Conservation (phyloP, 2,329 filamentous ascomycete species). For the Elsinoe ampelina region DNA sequence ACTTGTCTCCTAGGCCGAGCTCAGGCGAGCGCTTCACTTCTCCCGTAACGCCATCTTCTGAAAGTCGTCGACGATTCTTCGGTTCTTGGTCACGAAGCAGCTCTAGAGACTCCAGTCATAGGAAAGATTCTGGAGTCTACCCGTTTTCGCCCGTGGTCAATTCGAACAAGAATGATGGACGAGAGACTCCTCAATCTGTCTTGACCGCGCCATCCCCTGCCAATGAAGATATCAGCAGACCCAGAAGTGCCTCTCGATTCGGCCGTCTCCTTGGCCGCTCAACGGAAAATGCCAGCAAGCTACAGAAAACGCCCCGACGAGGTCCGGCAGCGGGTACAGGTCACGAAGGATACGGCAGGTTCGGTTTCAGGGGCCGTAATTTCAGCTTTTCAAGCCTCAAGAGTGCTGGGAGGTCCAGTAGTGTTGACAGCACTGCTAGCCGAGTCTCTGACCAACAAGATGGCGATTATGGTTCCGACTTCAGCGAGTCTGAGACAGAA, state of each 20-base stretch:
- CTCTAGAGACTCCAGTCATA: background rate
- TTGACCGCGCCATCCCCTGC: background rate
- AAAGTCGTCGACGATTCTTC: slow-evolving; percentile 33
- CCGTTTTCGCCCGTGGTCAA: background rate
- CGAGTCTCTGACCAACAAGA: slow-evolving; percentile 16
- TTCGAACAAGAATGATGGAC: background rate
- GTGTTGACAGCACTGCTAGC: slow-evolving; percentile 32
- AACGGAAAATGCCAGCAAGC: slow-evolving; percentile 36
- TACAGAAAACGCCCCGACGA: slow-evolving; percentile 54
- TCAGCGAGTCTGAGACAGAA: slow-evolving; percentile 3
- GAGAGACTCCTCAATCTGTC: background rate
- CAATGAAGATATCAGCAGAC: slow-evolving; percentile 5
- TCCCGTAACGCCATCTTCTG: slow-evolving; percentile 22
- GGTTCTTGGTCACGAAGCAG: slow-evolving; percentile 23
- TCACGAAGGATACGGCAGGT: slow-evolving; percentile 72
- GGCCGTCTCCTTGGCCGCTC: background rate
- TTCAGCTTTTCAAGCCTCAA: slow-evolving; percentile 46
- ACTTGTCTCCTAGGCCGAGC: slow-evolving; percentile 41
- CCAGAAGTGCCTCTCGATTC: slow-evolving; percentile 8
- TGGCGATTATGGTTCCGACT: background rate
- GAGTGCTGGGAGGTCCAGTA: slow-evolving; percentile 39
- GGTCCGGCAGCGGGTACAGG: slow-evolving; percentile 88
- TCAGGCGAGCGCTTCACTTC: slow-evolving; percentile 37
- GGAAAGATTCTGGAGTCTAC: slow-evolving; percentile 5
- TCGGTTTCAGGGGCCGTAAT: slow-evolving; percentile 57